Conservation (phyloP, 148 eudicot species). For the Amaranthus palmeri region DNA sequence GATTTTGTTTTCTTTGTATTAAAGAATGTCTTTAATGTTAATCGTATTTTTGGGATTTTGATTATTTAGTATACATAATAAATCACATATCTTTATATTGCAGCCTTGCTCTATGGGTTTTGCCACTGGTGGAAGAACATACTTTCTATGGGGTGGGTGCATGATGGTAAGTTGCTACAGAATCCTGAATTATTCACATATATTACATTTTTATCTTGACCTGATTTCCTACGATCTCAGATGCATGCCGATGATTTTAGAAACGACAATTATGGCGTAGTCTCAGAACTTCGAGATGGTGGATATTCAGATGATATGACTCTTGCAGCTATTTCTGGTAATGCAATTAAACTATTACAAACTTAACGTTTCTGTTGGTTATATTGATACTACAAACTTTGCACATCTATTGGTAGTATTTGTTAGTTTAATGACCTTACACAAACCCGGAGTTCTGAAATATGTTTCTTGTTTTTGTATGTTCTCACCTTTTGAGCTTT, state of each 20-base stretch:
- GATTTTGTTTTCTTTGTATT: no score
- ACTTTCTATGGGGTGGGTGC: conserved; percentile 99
- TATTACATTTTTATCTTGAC: neutral
- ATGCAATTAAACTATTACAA: neutral
- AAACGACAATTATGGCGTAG: conserved; percentile 68
- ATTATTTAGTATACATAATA: conserved; percentile 1
- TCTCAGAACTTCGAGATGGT: conserved; percentile 89
- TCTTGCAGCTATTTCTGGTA: conserved; percentile 98
- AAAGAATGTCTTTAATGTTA: neutral
- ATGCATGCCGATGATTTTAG: conserved; percentile 99
- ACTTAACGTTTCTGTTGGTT: neutral
- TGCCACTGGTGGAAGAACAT: conserved; percentile 96
- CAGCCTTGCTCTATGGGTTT: conserved; percentile 99
- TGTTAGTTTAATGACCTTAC: neutral
- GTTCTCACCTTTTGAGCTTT: neutral
- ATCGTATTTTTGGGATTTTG: neutral
- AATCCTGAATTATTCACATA: conserved; percentile 10
- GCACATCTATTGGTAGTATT: neutral
- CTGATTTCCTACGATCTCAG: conserved; percentile 35
- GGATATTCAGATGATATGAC: conserved; percentile 99
- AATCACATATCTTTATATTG: conserved; percentile 7
- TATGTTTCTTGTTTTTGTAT: neutral
- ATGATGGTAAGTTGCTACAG: conserved; percentile 76
- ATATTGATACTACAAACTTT: neutral
- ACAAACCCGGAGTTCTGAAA: neutral